Evolutionary conservation across 441 rosid species (phyloP).

Genomic region (Populus hybrid): DNA sequence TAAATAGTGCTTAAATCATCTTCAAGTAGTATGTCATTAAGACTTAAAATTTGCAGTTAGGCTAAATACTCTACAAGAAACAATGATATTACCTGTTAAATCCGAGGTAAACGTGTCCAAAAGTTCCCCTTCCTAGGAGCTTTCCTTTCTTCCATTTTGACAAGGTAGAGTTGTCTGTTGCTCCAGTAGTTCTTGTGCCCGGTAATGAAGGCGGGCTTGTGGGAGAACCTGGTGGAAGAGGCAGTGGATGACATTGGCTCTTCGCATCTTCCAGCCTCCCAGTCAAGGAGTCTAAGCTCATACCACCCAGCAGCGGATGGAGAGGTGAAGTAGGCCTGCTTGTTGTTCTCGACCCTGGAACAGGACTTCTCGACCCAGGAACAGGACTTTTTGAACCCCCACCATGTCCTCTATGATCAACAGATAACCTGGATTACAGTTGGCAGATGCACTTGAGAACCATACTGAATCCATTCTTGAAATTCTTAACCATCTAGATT

Average conservation of each 20-base stretch:
- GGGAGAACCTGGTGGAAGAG: conserved; percentile 93
- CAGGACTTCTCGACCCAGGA: conserved; percentile 53
- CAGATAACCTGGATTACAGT: conserved; percentile 26
- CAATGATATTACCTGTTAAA: conserved; percentile 68
- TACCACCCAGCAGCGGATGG: conserved; percentile 46
- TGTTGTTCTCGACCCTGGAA: conserved; percentile 52
- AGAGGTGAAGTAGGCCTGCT: conserved; percentile 82
- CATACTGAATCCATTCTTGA: conserved; percentile 1
- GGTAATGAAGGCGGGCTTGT: conserved; percentile 66
- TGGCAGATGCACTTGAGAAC: conserved; percentile 13
- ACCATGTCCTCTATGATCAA: conserved; percentile 45
- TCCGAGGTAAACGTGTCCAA: conserved; percentile 86
- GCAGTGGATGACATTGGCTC: conserved; percentile 69
- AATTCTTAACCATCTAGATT: background rate
- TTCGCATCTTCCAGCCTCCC: conserved; percentile 66
- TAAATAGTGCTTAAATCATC: background rate
- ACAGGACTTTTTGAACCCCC: conserved; percentile 35
- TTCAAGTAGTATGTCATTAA: background rate
- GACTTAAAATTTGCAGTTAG: background rate
- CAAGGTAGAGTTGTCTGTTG: conserved; percentile 34
- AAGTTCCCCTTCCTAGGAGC: conserved; percentile 89
- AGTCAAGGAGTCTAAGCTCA: conserved; percentile 58
- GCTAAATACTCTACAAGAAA: conserved; percentile 6
- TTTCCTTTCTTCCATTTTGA: conserved; percentile 92
- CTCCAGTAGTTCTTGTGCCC: conserved; percentile 37